These are phyloP conservation scores for Clavispora carvajalis DNA, from an alignment of 805 yeast species.

Conservation along the genomic window DNA sequence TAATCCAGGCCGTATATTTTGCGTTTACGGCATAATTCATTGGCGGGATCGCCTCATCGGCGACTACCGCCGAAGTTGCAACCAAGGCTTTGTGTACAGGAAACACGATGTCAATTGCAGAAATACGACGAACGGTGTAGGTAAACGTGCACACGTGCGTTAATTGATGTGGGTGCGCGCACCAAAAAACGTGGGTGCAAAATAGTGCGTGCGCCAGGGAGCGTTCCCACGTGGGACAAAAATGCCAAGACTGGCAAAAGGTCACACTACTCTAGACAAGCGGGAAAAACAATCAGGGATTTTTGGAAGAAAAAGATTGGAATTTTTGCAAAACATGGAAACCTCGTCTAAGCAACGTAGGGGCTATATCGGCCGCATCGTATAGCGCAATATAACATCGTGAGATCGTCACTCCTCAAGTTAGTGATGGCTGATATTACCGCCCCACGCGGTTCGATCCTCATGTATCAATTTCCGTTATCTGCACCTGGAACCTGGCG, in stretches of 20 bases:
- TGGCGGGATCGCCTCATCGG: not conserved
- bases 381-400: too few relatives aligned
- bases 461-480: not conserved
- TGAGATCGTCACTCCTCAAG: too few relatives aligned
- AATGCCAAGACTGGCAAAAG: slow-evolving; percentile 5
- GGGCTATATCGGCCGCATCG: too few relatives aligned
- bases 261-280: slow-evolving; percentile 13
- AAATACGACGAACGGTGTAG: not conserved
- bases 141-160: not conserved
- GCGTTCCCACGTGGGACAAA: slow-evolving; percentile 15
- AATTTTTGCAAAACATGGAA: too few relatives aligned
- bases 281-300: not conserved
- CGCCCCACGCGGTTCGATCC: not conserved
- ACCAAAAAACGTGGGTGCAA: slow-evolving; percentile 3
- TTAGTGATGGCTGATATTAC: too few relatives aligned
- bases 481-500: not conserved
- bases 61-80: not conserved
- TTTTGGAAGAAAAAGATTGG: too few relatives aligned
- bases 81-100: not conserved
- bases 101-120: not conserved
- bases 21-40: too few relatives aligned
- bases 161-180: slow-evolving; percentile 1
- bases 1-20: too few relatives aligned
- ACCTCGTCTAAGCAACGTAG: too few relatives aligned
- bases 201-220: not conserved